Percentiles rank a stretch among this genome's conserved stretches.
Conservation (phyloP, 257 asterid genomes). For the Anisodus acutangulus region DNA sequence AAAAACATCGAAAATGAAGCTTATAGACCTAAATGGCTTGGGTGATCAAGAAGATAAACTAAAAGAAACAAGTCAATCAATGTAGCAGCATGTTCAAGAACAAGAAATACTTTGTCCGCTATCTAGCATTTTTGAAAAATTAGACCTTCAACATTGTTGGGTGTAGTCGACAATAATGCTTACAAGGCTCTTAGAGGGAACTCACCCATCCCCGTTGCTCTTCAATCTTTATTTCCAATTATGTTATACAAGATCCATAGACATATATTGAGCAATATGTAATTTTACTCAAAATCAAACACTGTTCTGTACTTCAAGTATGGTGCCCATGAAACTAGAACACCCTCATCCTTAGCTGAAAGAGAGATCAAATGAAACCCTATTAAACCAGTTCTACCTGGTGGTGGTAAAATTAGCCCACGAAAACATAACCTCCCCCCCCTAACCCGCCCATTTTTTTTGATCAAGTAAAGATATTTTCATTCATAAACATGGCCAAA, state of each 20-base stretch:
- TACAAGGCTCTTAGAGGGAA: neutral
- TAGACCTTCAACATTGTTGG: neutral
- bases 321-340: slow-evolving; percentile 7
- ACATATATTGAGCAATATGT: neutral
- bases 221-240: neutral
- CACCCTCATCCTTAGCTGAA: neutral
- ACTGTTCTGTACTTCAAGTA: neutral
- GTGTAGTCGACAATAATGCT: neutral
- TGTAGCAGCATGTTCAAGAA: slow-evolving; percentile 18
- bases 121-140: neutral
- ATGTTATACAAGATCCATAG: neutral
- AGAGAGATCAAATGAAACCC: slow-evolving; percentile 10
- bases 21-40: slow-evolving; percentile 15
- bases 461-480: too few species aligned
- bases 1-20: slow-evolving; percentile 33
- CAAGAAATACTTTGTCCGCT: neutral
- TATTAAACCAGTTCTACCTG: neutral
- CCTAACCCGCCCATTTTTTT: too few species aligned
- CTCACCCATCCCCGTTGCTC: neutral
- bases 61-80: slow-evolving; percentile 2
- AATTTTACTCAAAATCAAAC: neutral
- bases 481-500: too few species aligned
- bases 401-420: too few species aligned
- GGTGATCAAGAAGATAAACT: slow-evolving; percentile 22
- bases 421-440: too few species aligned